Base-by-base conservation (phyloP, 768 basidiomycete genomes). In the Lactarius quietus region DNA sequence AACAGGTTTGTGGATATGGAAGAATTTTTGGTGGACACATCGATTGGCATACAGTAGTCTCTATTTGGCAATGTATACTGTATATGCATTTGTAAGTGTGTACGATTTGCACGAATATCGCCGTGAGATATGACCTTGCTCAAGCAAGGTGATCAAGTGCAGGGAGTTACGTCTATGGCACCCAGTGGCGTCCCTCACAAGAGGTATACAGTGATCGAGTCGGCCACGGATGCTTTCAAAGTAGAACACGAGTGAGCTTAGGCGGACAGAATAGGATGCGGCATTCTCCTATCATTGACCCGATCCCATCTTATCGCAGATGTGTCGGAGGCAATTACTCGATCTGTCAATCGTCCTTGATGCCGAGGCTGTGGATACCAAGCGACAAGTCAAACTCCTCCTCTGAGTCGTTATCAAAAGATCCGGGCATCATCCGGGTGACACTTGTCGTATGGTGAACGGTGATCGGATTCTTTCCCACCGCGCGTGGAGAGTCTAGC, bases 371-470 rank as follows among this genome's bases (percentile, higher is more conserved):
- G 15, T 20, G 9, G 23, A 66, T 54, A 23, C 39, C 39, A 6
- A 38, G 20, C 31, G 62, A 23, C 48, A 66, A 35, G 41, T 29
- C 57, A 6, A 39, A 51, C 12, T 57, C 55, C 4, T 65, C 64
- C 12, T 45, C 64, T 14, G 26, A 51, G 3, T 28, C 38, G 6
- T 38, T 20, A 10, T 43, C 61, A 61, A 66, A 66, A 4, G 65
- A 54, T 17, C 57, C 65, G 14, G 65, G 65, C 15, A 66, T 62
- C 35, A 3, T 66, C 33, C 15, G 9, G 64, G 26, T 14, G 33
- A 28, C 10, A 8, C 53, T 3, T 26, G 43, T 7, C 43, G 64
- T 26, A 59, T 54, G 2, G 31, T 54, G 18, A 9, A 54, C 8
- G 52, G 29, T 31, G 53, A 54, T 54, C 53, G 31, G 31, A 54